Conservation (phyloP, 108 stramenopile species). For the Schizochytrium sp. region DNA sequence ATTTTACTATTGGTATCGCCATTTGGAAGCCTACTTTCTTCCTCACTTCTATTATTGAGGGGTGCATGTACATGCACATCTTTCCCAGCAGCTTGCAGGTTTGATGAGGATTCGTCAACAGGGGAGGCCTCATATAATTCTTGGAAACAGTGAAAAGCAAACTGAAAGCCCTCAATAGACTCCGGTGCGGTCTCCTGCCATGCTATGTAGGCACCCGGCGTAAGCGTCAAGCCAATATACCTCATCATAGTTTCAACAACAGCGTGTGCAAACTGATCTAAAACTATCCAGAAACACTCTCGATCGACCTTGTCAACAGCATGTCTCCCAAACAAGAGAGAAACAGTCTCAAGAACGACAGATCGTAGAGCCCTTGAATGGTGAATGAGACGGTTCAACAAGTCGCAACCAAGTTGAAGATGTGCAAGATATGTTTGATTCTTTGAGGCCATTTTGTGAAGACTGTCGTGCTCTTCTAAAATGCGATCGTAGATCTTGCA, state of each 20-base stretch:
- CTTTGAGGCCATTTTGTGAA: background rate
- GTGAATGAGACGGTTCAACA: background rate
- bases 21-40: no score
- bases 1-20: no score
- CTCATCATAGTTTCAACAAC: background rate
- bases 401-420: conserved; percentile 1
- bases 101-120: background rate
- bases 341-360: conserved; percentile 2
- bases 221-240: background rate
- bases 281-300: background rate
- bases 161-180: background rate
- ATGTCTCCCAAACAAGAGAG: background rate
- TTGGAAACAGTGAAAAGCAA: background rate
- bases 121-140: background rate
- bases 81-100: no score
- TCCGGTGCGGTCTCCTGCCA: background rate
- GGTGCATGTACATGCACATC: no score
- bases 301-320: conserved; percentile 12
- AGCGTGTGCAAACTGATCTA: background rate
- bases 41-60: no score
- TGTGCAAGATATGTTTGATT: background rate
- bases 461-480: background rate
- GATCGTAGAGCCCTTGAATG: background rate
- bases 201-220: background rate
- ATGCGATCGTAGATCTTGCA: conserved; percentile 17